phyloP scores from a whole-genome alignment of 352 stramenopile genomes.

The Phytophthora multivora region DNA sequence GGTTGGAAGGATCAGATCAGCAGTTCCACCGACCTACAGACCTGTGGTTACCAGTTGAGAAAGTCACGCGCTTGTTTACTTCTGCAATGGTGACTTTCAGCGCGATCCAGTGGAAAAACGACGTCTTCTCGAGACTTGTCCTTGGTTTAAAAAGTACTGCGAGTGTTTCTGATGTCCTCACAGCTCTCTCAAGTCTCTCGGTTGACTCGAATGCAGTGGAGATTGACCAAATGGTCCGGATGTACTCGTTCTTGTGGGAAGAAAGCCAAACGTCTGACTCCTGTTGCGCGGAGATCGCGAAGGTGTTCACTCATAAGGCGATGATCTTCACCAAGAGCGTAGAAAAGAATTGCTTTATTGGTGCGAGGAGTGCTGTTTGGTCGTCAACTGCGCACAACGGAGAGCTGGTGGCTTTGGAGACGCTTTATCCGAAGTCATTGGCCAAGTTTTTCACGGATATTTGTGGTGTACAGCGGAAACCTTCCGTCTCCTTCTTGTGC shows the following conservation, averaged over 20 bases:
- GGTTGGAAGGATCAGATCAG: slow-evolving; percentile 48
- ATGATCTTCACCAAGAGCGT: slow-evolving; percentile 33
- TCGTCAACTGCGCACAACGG: slow-evolving; percentile 38
- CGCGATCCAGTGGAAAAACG: slow-evolving; percentile 40
- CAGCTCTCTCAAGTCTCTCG: slow-evolving; percentile 38
- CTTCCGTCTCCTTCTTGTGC: slow-evolving; percentile 53
- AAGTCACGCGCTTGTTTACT: slow-evolving; percentile 43
- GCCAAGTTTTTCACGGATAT: slow-evolving; percentile 69
- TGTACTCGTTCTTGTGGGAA: slow-evolving; percentile 56
- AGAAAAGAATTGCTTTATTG: slow-evolving; percentile 22
- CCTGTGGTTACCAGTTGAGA: slow-evolving; percentile 51
- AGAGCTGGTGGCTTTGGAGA: slow-evolving; percentile 44
- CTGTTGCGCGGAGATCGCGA: slow-evolving; percentile 22
- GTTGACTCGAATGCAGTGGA: slow-evolving; percentile 27
- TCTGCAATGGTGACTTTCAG: slow-evolving; percentile 55
- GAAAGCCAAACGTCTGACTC: slow-evolving; percentile 34
- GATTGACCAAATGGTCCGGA: slow-evolving; percentile 24
- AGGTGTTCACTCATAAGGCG: slow-evolving; percentile 31
- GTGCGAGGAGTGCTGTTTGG: slow-evolving; percentile 48
- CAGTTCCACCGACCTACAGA: slow-evolving; percentile 41
- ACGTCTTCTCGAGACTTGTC: slow-evolving; percentile 35
- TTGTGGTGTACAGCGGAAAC: slow-evolving; percentile 67
- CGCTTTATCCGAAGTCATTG: slow-evolving; percentile 56
- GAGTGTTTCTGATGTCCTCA: slow-evolving; percentile 46
- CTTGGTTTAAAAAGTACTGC: slow-evolving; percentile 54